Evolutionary conservation across 352 stramenopile genomes (phyloP).

Genomic region (Phytophthora boehmeriae): DNA sequence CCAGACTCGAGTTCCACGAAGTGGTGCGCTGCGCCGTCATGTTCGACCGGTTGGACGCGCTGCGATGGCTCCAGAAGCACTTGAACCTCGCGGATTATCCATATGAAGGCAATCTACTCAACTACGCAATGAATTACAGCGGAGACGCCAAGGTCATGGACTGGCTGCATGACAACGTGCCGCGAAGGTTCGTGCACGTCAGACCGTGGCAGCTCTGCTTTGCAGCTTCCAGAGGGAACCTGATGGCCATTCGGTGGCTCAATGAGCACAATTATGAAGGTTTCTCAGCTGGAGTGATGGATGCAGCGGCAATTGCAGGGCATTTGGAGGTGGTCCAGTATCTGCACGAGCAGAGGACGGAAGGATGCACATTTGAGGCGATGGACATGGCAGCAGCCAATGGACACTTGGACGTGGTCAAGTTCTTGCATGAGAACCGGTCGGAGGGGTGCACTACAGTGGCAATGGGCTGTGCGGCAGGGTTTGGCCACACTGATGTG

Average conservation of each 20-base stretch:
- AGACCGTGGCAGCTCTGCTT: slow-evolving; percentile 38
- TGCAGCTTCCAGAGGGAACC: slow-evolving; percentile 30
- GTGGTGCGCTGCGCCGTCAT: slow-evolving; percentile 40
- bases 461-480: slow-evolving; percentile 35
- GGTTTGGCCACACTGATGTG: slow-evolving; percentile 29
- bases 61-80: slow-evolving; percentile 29
- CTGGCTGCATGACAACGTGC: slow-evolving; percentile 31
- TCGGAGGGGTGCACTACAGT: slow-evolving; percentile 36
- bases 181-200: slow-evolving; percentile 25
- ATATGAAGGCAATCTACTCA: slow-evolving; percentile 38
- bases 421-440: slow-evolving; percentile 37
- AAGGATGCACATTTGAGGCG: slow-evolving; percentile 35
- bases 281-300: slow-evolving; percentile 34
- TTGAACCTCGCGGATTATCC: slow-evolving; percentile 26
- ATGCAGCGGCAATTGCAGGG: slow-evolving; percentile 29
- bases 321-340: slow-evolving; percentile 35
- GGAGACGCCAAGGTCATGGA: slow-evolving; percentile 26
- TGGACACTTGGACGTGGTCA: slow-evolving; percentile 33
- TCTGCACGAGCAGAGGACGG: slow-evolving; percentile 27
- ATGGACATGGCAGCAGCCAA: slow-evolving; percentile 46
- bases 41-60: slow-evolving; percentile 23
- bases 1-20: slow-evolving; percentile 36
- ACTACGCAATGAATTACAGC: slow-evolving; percentile 35
- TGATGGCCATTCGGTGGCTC: slow-evolving; percentile 32
- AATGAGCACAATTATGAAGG: slow-evolving; percentile 24